Evolutionary conservation across 208 protist species (phyloP).

Genomic region (Porcisia deanei): DNA sequence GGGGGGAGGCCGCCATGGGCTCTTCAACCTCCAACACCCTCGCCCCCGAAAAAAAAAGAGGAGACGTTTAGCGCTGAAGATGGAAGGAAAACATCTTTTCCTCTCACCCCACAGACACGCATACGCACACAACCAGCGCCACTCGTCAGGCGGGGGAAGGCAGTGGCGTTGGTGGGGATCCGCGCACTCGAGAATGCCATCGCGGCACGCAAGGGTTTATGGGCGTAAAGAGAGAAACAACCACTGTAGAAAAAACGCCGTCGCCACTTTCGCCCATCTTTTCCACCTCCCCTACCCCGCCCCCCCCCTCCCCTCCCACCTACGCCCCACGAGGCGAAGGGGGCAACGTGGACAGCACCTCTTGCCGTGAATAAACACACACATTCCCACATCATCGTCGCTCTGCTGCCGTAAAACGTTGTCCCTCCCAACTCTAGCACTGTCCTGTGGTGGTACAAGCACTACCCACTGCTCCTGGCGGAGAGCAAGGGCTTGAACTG

Average conservation of each 20-base stretch:
- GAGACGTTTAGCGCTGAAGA: background rate
- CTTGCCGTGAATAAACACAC: background rate
- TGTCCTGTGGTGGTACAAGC: background rate
- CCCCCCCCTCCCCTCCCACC: background rate
- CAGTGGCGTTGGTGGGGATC: background rate
- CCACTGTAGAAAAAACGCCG: background rate
- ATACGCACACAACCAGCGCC: background rate
- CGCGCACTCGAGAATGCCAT: background rate
- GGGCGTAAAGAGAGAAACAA: background rate
- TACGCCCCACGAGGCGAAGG: background rate
- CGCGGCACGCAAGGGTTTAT: background rate
- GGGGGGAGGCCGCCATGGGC: background rate
- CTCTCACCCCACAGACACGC: background rate
- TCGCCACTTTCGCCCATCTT: background rate
- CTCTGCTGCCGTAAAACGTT: too few species aligned
- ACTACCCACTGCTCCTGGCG: background rate
- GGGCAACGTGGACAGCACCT: background rate
- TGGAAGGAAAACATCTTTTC: background rate
- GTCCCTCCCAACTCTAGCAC: background rate
- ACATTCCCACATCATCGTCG: too few species aligned
- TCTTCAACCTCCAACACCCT: background rate
- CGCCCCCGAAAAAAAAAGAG: background rate
- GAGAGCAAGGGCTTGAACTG: constrained; percentile 9
- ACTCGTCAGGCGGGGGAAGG: too few species aligned
- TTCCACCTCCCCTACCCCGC: background rate